These are phyloP conservation scores for Suillus subaureus DNA, from an alignment of 768 basidiomycete genomes.

Conservation along the genomic window DNA sequence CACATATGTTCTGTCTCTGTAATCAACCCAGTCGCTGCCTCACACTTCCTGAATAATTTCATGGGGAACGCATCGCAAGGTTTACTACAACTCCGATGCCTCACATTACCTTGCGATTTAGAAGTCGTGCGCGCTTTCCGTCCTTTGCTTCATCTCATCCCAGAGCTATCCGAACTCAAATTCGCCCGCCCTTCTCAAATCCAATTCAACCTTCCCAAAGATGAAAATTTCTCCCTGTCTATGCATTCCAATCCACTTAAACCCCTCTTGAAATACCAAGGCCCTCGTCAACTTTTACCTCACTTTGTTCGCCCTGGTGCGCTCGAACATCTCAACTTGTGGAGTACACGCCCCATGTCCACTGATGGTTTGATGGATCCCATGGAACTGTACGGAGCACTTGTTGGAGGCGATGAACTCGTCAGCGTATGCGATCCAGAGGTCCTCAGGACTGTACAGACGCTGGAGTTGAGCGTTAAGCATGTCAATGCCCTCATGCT, in stretches of 20 bases:
- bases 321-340: conserved; percentile 4
- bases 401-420: background rate
- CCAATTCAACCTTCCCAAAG: background rate
- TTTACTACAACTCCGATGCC: background rate
- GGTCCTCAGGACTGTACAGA: conserved; percentile 5
- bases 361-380: background rate
- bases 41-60: background rate
- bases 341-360: background rate
- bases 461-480: conserved; percentile 4
- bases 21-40: background rate
- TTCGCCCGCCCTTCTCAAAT: background rate
- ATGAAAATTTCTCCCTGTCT: background rate
- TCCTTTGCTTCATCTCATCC: conserved; percentile 6
- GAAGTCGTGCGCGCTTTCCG: conserved; percentile 5
- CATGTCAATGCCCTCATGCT: conserved; percentile 8
- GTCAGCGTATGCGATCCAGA: background rate
- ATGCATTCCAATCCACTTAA: background rate
- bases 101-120: conserved; percentile 8
- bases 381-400: background rate
- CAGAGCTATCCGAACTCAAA: conserved; percentile 9
- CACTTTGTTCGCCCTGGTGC: conserved; percentile 9
- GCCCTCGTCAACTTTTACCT: conserved; percentile 9
- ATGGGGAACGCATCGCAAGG: background rate
- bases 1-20: conserved; percentile 10
- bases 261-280: conserved; percentile 9